Conservation (phyloP, 148 eudicot species). For the Dianthus caryophyllus region DNA sequence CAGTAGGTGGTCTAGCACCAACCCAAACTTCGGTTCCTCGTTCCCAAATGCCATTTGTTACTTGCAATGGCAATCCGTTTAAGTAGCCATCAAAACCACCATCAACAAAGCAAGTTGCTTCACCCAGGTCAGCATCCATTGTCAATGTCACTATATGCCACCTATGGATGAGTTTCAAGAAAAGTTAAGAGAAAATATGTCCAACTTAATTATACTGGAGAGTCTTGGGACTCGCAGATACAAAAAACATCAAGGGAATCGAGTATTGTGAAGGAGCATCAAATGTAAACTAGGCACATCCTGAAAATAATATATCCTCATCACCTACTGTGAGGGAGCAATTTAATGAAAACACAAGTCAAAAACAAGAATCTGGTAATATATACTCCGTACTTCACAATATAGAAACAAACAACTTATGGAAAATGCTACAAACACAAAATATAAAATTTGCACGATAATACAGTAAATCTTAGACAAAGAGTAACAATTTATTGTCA, state of each 20-base stretch:
- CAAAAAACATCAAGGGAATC: neutral
- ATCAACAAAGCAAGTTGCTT: conserved; percentile 93
- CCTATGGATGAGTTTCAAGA: conserved; percentile 38
- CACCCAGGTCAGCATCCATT: conserved; percentile 91
- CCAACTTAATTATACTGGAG: neutral
- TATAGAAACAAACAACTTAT: too few relatives aligned
- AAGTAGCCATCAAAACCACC: conserved; percentile 87
- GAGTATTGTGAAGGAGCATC: neutral
- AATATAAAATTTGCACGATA: too few relatives aligned
- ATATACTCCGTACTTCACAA: too few relatives aligned
- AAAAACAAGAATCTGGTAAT: too few relatives aligned
- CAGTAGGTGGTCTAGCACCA: conserved; percentile 86
- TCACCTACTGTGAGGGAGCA: too few relatives aligned
- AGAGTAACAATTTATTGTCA: too few relatives aligned
- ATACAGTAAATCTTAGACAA: too few relatives aligned
- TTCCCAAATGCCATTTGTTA: conserved; percentile 75
- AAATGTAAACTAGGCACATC: too few relatives aligned
- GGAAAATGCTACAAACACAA: too few relatives aligned
- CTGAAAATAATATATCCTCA: too few relatives aligned
- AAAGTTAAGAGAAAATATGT: neutral
- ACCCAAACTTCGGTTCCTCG: conserved; percentile 94
- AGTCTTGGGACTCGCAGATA: neutral
- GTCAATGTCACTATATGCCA: conserved; percentile 96
- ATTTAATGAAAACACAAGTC: too few relatives aligned
- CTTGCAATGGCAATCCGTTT: conserved; percentile 64